Conservation (phyloP, 1,284 basidiomycete species). For the Xerocomus nothofagi region DNA sequence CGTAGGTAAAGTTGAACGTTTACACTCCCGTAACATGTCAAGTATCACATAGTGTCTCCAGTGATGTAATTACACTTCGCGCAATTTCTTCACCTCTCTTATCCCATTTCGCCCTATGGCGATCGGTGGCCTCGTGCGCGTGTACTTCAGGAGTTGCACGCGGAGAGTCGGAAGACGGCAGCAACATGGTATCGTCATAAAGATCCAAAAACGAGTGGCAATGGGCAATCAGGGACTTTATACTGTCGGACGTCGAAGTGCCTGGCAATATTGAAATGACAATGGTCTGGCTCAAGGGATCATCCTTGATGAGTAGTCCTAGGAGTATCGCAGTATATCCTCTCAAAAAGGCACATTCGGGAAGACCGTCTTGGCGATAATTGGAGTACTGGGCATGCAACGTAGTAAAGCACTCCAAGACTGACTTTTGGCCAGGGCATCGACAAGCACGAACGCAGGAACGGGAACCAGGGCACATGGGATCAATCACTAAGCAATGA, state of each 20-base stretch:
- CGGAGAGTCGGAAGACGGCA: constrained; percentile 11
- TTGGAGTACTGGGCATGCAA: constrained; percentile 19
- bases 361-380: constrained; percentile 32
- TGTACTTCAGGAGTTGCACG: constrained; percentile 4
- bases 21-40: constrained; percentile 19
- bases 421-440: constrained; percentile 44
- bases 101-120: constrained; percentile 27
- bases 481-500: constrained; percentile 42
- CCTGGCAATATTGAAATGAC: constrained; percentile 48
- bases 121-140: constrained; percentile 2
- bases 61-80: constrained; percentile 49
- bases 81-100: constrained; percentile 46
- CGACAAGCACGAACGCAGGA: constrained; percentile 49
- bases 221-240: constrained; percentile 50
- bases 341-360: constrained; percentile 48
- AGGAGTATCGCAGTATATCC: constrained; percentile 72
- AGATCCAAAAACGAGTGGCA: constrained; percentile 59
- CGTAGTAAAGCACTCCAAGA: constrained; percentile 36
- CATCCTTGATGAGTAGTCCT: constrained; percentile 61
- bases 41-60: constrained; percentile 36
- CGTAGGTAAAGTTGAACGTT: constrained; percentile 13
- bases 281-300: constrained; percentile 42
- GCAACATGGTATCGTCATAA: constrained; percentile 39
- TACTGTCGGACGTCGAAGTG: constrained; percentile 35
- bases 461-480: constrained; percentile 47